Conservation (phyloP, 1,284 basidiomycete species). For the Cutaneotrichosporon mucoides region DNA sequence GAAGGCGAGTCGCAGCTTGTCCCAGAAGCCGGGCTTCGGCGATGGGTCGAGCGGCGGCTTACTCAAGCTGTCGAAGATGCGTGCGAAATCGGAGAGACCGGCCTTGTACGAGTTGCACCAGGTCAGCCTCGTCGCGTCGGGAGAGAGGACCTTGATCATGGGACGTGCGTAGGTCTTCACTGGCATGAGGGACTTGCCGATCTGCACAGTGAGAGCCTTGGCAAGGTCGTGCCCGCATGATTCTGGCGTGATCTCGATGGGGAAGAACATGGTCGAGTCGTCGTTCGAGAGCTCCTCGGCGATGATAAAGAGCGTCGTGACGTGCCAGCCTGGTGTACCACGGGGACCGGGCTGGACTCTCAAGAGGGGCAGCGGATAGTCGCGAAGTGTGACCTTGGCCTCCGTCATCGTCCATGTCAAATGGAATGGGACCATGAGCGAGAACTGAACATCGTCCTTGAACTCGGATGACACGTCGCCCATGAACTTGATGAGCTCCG, state of each 20-base stretch:
- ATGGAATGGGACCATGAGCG: constrained; percentile 79
- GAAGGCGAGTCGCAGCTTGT: constrained; percentile 78
- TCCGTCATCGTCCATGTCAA: constrained; percentile 66
- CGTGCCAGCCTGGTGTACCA: constrained; percentile 16
- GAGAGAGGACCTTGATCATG: constrained; percentile 62
- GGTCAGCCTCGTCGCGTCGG: constrained; percentile 67
- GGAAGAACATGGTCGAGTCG: constrained; percentile 67
- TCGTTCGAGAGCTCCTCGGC: constrained; percentile 75
- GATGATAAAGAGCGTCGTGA: constrained; percentile 77
- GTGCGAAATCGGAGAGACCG: constrained; percentile 80
- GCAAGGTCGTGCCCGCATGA: constrained; percentile 57
- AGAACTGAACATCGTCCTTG: constrained; percentile 66
- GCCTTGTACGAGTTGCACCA: constrained; percentile 91
- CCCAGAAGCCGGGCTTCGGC: constrained; percentile 88
- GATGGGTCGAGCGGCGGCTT: constrained; percentile 81
- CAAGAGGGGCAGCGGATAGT: constrained; percentile 59
- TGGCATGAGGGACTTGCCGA: constrained; percentile 93
- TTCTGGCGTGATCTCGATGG: constrained; percentile 60
- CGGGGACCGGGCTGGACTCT: constrained; percentile 45
- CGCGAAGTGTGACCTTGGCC: constrained; percentile 66
- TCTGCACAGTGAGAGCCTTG: constrained; percentile 59
- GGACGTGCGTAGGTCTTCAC: constrained; percentile 88
- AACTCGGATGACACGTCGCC: constrained; percentile 52
- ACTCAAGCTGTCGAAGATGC: constrained; percentile 75
- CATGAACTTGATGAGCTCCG: constrained; percentile 56